Percentiles rank a stretch among this genome's conserved stretches.
Conservation (phyloP, 129 eudicot genomes). For the Scalesia atractyloides region DNA sequence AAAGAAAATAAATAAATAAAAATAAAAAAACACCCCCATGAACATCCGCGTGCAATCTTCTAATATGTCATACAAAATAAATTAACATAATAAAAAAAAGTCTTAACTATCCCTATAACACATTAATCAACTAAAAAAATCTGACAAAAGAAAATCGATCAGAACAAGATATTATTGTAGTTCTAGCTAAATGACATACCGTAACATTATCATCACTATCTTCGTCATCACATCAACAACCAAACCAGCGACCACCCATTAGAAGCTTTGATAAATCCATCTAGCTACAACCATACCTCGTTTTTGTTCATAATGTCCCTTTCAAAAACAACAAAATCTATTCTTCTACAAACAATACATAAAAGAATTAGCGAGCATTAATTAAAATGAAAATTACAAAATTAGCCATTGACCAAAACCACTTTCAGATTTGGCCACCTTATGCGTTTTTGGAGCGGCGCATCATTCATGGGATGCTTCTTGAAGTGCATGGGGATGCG, state of each 20-base stretch:
- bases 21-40: no score
- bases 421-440: no score
- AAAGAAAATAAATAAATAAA: no score
- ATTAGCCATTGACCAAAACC: no score
- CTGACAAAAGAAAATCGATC: background rate
- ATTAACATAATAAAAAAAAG: background rate
- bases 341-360: slow-evolving; percentile 17
- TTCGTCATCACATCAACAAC: slow-evolving; percentile 2
- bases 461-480: no score
- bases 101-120: slow-evolving; percentile 24
- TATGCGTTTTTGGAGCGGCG: no score
- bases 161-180: slow-evolving; percentile 13
- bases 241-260: slow-evolving; percentile 17
- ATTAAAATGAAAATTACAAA: background rate
- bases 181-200: slow-evolving; percentile 25
- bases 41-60: background rate
- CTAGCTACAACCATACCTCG: background rate
- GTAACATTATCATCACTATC: slow-evolving; percentile 19
- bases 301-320: slow-evolving; percentile 8
- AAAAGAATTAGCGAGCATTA: slow-evolving; percentile 6
- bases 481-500: no score
- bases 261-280: slow-evolving; percentile 18
- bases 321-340: slow-evolving; percentile 39
- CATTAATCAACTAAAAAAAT: slow-evolving; percentile 2
- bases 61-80: background rate